These are phyloP conservation scores for Petunia hybrid DNA, from an alignment of 305 asterid genomes.

Conservation along the genomic window DNA sequence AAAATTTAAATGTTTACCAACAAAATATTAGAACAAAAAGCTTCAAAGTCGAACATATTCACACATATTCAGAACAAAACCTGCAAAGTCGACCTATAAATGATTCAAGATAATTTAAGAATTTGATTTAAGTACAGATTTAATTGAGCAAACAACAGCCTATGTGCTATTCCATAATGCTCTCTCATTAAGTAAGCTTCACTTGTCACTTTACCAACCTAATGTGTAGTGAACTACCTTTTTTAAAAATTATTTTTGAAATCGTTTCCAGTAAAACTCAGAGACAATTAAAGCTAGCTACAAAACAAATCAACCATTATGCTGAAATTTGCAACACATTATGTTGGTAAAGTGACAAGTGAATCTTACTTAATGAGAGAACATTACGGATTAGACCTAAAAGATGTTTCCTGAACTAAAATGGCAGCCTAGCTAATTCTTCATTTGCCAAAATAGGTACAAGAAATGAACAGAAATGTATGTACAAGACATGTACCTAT, in stretches of 20 bases:
- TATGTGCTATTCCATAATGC: background rate
- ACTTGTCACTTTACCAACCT: background rate
- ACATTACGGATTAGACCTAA: too few species aligned
- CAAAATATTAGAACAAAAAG: background rate
- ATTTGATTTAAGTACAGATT: background rate
- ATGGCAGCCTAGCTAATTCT: too few species aligned
- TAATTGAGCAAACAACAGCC: background rate
- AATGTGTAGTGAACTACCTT: background rate
- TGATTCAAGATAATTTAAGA: background rate
- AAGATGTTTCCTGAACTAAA: too few species aligned
- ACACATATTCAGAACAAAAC: background rate
- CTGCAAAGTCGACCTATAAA: background rate
- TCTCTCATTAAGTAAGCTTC: too few species aligned
- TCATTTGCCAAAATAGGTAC: background rate
- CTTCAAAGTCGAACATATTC: slow-evolving; percentile 1
- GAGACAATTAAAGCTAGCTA: background rate
- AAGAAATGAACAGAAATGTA: slow-evolving; percentile 24
- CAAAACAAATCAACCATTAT: background rate
- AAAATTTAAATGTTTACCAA: background rate
- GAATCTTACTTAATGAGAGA: too few species aligned
- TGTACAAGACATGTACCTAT: background rate
- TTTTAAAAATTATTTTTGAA: background rate
- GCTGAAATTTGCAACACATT: slow-evolving; percentile 11
- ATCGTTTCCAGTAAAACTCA: slow-evolving; percentile 4
- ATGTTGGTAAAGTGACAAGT: background rate